Evolutionary conservation across 2,329 filamentous ascomycete genomes (phyloP).

Genomic region (Pseudonectria buxi): DNA sequence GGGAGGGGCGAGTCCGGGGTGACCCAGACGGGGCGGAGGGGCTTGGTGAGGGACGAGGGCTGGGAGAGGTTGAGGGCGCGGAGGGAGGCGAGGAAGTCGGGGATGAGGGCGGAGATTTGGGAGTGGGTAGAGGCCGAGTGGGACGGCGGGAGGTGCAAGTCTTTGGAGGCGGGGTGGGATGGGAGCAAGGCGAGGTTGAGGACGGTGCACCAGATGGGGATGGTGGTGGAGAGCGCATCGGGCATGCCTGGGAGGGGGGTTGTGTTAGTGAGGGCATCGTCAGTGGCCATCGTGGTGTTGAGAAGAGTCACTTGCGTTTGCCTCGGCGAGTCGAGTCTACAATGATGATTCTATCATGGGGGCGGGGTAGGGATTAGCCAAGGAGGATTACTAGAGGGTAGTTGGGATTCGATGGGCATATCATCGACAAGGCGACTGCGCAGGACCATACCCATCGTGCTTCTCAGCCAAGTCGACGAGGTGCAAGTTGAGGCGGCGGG

Average conservation of each 20-base stretch:
- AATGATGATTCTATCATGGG: constrained; percentile 57
- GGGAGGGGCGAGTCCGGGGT: constrained; percentile 58
- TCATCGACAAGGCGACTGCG: background rate
- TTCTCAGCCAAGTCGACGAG: constrained; percentile 61
- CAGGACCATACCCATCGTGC: constrained; percentile 63
- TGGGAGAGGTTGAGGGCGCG: constrained; percentile 52
- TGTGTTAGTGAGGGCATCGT: constrained; percentile 1
- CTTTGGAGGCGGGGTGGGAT: constrained; percentile 35
- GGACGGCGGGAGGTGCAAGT: constrained; percentile 64
- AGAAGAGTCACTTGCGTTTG: constrained; percentile 53
- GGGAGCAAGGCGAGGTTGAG: constrained; percentile 76
- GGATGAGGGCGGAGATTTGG: constrained; percentile 62
- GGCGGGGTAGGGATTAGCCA: too few relatives aligned
- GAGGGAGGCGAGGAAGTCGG: constrained; percentile 46
- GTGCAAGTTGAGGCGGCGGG: constrained; percentile 77
- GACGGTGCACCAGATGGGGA: constrained; percentile 89
- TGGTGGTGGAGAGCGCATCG: constrained; percentile 86
- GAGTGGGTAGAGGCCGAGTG: constrained; percentile 66
- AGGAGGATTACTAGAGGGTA: too few relatives aligned
- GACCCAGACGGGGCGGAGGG: constrained; percentile 73
- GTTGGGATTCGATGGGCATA: too few relatives aligned
- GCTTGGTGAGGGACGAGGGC: constrained; percentile 55
- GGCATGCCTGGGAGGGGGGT: constrained; percentile 60
- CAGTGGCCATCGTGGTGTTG: too few relatives aligned
- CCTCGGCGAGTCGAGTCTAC: constrained; percentile 90